These are phyloP conservation scores for Colletotrichum zoysiae DNA, from an alignment of 2,329 filamentous ascomycete species.

Conservation along the genomic window DNA sequence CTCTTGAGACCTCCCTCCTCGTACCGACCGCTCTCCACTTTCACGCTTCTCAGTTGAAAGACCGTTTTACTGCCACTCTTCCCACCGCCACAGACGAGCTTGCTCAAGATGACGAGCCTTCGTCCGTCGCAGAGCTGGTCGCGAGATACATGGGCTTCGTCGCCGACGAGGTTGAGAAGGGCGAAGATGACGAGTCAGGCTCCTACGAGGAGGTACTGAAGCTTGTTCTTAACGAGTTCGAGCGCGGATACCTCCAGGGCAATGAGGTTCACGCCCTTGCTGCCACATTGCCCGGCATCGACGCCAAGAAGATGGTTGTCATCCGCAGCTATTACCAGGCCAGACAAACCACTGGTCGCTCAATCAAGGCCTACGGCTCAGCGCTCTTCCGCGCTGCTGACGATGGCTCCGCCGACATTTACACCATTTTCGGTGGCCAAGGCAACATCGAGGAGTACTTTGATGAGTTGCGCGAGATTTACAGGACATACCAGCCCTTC, in stretches of 20 bases:
- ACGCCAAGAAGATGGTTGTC: constrained; percentile 90
- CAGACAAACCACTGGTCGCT: constrained; percentile 83
- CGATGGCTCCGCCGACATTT: constrained; percentile 86
- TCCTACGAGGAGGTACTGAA: constrained; percentile 95
- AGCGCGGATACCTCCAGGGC: constrained; percentile 91
- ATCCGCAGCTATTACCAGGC: constrained; percentile 93
- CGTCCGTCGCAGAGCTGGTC: constrained; percentile 91
- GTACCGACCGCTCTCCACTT: constrained; percentile 96
- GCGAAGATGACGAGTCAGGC: constrained; percentile 88
- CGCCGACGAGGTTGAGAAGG: constrained; percentile 89
- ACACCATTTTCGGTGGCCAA: constrained; percentile 95
- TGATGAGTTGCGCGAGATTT: constrained; percentile 93
- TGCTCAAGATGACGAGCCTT: constrained; percentile 98
- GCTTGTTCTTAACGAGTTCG: constrained; percentile 93
- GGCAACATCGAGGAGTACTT: constrained; percentile 99
- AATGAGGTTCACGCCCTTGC: constrained; percentile 97
- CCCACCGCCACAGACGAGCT: constrained; percentile 96
- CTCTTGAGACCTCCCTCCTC: constrained; percentile 95
- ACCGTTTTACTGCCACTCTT: constrained; percentile 86
- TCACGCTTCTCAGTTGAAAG: constrained; percentile 94
- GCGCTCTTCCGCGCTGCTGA: constrained; percentile 90
- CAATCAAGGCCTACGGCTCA: constrained; percentile 93
- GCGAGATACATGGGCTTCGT: constrained; percentile 94
- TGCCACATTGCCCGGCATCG: constrained; percentile 87
- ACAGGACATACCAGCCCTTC: constrained; percentile 91